Evolutionary conservation across 2,329 filamentous ascomycete species (phyloP).

Genomic region (Claviceps sp.): DNA sequence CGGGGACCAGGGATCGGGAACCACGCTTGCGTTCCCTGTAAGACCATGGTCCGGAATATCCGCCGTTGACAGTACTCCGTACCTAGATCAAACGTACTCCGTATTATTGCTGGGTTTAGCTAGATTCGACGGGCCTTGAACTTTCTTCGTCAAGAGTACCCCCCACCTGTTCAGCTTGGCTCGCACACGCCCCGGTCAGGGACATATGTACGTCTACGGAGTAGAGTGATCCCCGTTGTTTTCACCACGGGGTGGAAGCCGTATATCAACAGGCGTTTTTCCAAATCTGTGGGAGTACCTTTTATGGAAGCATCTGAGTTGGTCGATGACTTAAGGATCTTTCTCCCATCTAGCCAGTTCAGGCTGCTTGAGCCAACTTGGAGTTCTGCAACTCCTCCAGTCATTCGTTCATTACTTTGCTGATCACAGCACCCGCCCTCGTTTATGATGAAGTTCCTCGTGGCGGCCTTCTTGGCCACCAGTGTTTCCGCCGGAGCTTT

Average conservation of each 20-base stretch:
- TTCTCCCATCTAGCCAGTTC: background rate
- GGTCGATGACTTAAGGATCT: background rate
- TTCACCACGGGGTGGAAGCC: background rate
- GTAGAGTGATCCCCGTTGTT: background rate
- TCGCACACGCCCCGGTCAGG: background rate
- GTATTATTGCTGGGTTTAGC: background rate
- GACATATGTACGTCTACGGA: background rate
- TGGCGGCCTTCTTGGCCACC: conserved; percentile 4
- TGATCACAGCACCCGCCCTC: background rate
- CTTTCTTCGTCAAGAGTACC: background rate
- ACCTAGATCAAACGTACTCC: background rate
- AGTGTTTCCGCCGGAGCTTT: conserved; percentile 1
- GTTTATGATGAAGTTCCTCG: conserved; percentile 3
- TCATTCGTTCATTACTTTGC: conserved; percentile 1
- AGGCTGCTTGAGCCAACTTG: background rate
- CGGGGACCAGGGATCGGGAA: background rate
- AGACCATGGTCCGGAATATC: background rate
- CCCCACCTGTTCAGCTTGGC: background rate
- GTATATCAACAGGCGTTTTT: background rate
- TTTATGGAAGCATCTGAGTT: too few relatives aligned
- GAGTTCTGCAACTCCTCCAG: conserved; percentile 1
- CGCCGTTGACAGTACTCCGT: too few relatives aligned
- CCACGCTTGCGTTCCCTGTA: background rate
- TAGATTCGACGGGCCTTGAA: background rate
- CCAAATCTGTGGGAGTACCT: background rate